Conservation (phyloP, 768 basidiomycete genomes). For the Rhodosporidiobolus sp. region DNA sequence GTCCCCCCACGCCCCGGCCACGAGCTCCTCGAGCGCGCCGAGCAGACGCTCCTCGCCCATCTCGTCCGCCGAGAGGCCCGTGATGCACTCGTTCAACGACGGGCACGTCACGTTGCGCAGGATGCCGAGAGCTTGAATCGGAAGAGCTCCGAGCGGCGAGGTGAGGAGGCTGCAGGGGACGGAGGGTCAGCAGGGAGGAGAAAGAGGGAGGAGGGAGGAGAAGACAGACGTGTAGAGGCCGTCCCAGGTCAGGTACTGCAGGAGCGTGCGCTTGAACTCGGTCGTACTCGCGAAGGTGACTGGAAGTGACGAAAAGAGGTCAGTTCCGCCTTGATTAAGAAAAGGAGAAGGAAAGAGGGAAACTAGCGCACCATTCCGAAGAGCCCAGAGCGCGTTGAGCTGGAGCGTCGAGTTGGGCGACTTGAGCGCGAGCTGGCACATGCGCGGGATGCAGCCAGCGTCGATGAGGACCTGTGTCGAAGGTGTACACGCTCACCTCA, state of each 20-base stretch:
- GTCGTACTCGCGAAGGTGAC: conserved; percentile 33
- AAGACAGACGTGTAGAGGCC: conserved; percentile 28
- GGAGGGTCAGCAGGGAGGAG: neutral
- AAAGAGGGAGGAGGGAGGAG: neutral
- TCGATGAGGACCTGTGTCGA: conserved; percentile 19
- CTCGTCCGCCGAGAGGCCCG: conserved; percentile 15
- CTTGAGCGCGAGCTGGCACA: conserved; percentile 20
- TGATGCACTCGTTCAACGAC: conserved; percentile 18
- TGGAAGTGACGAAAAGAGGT: neutral
- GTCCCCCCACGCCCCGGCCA: neutral
- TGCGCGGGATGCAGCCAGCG: conserved; percentile 26
- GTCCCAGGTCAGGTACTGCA: conserved; percentile 28
- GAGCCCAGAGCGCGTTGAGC: conserved; percentile 36
- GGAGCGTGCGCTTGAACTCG: conserved; percentile 31
- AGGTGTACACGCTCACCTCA: neutral
- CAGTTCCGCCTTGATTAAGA: no score
- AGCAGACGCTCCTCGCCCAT: conserved; percentile 30
- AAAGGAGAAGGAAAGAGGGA: no score
- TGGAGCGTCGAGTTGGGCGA: neutral
- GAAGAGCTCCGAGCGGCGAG: neutral
- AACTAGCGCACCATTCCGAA: conserved; percentile 41
- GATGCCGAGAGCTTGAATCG: conserved; percentile 37
- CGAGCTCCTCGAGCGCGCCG: conserved; percentile 11
- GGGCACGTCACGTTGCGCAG: conserved; percentile 39
- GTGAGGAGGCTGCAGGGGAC: conserved; percentile 4